Base-by-base conservation (phyloP, 192 early-diverging fungal genomes). In the Piromyces finnis region DNA sequence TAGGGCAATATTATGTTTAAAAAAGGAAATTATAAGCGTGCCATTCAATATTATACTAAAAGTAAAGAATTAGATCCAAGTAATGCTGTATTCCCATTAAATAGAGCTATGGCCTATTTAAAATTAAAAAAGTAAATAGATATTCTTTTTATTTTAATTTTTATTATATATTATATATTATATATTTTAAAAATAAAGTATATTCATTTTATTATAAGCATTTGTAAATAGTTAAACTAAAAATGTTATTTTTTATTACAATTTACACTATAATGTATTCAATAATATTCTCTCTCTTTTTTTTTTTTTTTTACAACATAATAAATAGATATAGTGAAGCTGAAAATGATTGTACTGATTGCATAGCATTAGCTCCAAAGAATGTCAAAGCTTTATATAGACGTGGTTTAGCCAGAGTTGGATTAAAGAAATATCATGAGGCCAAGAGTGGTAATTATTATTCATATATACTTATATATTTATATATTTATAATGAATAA, bases 301-400 rank as follows among this genome's bases (percentile, higher is more conserved):
- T n/a, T n/a, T n/a, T n/a, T n/a, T n/a, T n/a, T n/a, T n/a, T n/a
- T n/a, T n/a, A n/a, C n/a, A n/a, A n/a, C n/a, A n/a, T n/a, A n/a
- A n/a, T n/a, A n/a, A n/a, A n/a, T n/a, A 51, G 41, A 51, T 51
- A 51, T 22, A 51, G 41, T 51, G 41, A 51, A 51, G 94, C 92
- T 17, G 92, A 93, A 83, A 79, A 59, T 18, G 94, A 95, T 82
- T 93, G 92, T 80, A 51, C 41, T 5, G 41, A 51, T 51, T 51
- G 41, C 13, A 5, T 51, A 51, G 41, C 41, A 22, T 51, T 51
- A 51, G 15, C 41, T 5, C 41, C 41, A 51, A 89, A 92, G 35
- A 90, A 93, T 84, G 88, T 94, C 35, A 95, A 95, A 79, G 94
- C 94, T 5, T 83, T 92, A 28, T 94, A 91, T 91, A 84, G 94